Base-by-base conservation (phyloP, 2,329 filamentous ascomycete genomes). In the Cryphonectria japonica region DNA sequence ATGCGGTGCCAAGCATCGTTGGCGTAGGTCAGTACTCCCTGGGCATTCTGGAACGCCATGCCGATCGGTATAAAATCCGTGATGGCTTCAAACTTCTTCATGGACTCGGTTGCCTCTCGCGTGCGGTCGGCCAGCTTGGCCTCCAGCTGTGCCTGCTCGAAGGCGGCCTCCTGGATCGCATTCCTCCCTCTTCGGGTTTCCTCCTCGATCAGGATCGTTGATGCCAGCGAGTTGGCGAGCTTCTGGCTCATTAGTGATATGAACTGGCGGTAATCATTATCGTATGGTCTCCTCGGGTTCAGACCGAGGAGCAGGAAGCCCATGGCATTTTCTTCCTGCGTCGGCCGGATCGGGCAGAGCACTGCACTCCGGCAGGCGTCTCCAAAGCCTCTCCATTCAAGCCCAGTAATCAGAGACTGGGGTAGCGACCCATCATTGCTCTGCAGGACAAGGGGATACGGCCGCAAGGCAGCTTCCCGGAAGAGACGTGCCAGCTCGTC, bases 41-140 rank as follows among this genome's bases (percentile, higher is more conserved):
- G 82, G 1, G 85, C 83, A 76, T 92, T 87, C 14, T 90, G 88
- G 71, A 94, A 92, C 76, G 91, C 92, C 81, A 94, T 90, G 26
- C 92, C 92, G 1, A 93, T 89, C 0, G 92, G 92, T 2, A 92
- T 89, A 67, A 93, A 90, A 75, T 93, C 91, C 2, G 91, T 89
- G 80, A 94, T 91, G 6, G 88, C 84, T 9, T 89, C 89, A 74
- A 93, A 93, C 69, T 89, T 88, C 43, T 88, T 87, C 69, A 91
- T 88, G 61, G 86, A 85, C 71, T 85, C 82, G n/a, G 82, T 82
- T 2, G 84, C 81, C 74, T 86, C 83, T 70, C 83, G 82, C 14
- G 83, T 86, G 75, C 84, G 83, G 41, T 87, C 85, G 22, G 88
- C 89, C 37, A 93, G 82, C 75, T 92, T 88, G 74, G 91, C 86